A percentile compares a stretch with the other conserved stretches of the same genome.
These are phyloP conservation scores for Viola odorata DNA, from an alignment of 345 rosid genomes.

Conservation along the genomic window DNA sequence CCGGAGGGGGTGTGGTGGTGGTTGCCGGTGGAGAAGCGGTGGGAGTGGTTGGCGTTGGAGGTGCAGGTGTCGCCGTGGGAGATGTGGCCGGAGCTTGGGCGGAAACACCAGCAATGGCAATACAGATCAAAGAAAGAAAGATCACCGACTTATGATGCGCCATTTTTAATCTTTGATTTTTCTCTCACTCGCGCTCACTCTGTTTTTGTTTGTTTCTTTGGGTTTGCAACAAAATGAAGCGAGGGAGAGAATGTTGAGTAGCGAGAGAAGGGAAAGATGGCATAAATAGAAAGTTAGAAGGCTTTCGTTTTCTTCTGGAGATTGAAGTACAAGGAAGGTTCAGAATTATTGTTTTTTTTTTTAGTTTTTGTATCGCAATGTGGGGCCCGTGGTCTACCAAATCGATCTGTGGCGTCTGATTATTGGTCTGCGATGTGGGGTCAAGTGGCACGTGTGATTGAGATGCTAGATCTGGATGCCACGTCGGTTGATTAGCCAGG, in stretches of 20 bases:
- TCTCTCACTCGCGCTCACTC: background rate
- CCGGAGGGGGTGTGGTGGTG: constrained; percentile 18
- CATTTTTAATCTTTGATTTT: background rate
- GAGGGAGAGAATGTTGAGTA: background rate
- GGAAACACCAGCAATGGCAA: constrained; percentile 4
- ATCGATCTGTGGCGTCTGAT: constrained; percentile 14
- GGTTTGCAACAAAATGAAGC: too few relatives aligned
- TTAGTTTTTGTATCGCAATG: background rate
- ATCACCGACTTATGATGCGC: background rate
- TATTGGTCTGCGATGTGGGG: constrained; percentile 1
- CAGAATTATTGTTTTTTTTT: background rate
- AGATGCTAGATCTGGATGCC: background rate
- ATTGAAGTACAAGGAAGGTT: constrained; percentile 2
- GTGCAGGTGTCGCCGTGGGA: constrained; percentile 9
- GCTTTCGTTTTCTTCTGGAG: background rate
- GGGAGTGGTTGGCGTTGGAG: constrained; percentile 9
- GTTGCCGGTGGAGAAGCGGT: constrained; percentile 14
- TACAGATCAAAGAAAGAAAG: constrained; percentile 16
- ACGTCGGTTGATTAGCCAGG: background rate
- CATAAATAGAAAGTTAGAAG: background rate
- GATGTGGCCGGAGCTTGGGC: constrained; percentile 17
- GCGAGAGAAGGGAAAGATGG: background rate
- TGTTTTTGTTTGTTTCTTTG: too few relatives aligned
- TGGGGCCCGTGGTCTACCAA: constrained; percentile 8
- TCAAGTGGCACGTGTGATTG: background rate